Base-by-base conservation (phyloP, 1,139 yeast species). In the Debaryomycetaceae sp. region DNA sequence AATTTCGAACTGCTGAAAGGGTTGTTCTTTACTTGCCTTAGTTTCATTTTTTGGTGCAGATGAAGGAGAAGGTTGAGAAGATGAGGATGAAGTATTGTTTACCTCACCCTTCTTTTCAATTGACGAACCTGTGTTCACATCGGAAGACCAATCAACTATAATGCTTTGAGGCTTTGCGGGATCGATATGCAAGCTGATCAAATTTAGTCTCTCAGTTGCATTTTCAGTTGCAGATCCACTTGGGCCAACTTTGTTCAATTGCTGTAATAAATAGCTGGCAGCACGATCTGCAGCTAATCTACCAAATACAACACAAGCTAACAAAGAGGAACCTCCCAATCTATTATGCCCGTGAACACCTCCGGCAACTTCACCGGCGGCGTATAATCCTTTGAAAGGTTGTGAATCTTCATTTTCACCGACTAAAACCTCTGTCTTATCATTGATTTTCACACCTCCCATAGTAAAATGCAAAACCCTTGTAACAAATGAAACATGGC, bases 241-340 rank as follows among this genome's bases (percentile, higher is more conserved):
- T 8, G 3, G 11, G 17, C 17, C 32, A 8, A 45, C 42, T 7
- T 38, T 40, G 6, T 67, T 59, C 48, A 70, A 58, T 28, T 54
- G 53, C 26, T 58, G 62, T 50, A 71, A 58, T 40, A 61, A 54
- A 41, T 53, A 61, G 36, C 67, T 61, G 17, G 67, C 44, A 3
- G 68, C 68, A 43, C 68, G 61, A 46, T 76, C 78, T 2, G 82
- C 86, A 9, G 84, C 80, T 28, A 78, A 68, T 49, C 85, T 70
- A 4, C 94, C 94, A 61, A 77, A 86, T 2, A 84, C 89, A n/a
- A 83, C 91, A 67, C 94, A 85, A 29, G 87, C 91, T 43, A 85
- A 65, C 28, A 86, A 65, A 9, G 88, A 80, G 14, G 89, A 82
- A 0, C 94, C 95, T 30, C 91, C 91, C 14, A 86, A 65, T 55